phyloP scores from a whole-genome alignment of 768 basidiomycete genomes.

The Russula sp. region DNA sequence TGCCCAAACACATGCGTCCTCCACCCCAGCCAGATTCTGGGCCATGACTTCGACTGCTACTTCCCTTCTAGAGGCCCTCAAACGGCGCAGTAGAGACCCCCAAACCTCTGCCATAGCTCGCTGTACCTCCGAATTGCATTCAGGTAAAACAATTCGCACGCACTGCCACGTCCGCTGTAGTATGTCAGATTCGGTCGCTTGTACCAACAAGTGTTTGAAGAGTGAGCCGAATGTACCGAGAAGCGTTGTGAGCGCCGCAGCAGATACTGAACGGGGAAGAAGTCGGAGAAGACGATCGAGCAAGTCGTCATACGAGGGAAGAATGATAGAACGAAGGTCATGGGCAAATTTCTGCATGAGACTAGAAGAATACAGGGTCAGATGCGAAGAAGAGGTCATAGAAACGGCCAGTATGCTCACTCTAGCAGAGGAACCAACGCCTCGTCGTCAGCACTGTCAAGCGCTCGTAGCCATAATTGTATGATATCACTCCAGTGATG shows the following conservation, averaged over 20 bases:
- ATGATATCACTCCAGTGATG: conserved; percentile 72
- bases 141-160: conserved; percentile 44
- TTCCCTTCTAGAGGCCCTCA: conserved; percentile 54
- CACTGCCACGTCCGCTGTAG: conserved; percentile 54
- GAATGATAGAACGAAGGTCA: conserved; percentile 72
- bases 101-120: conserved; percentile 81
- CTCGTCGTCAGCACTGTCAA: conserved; percentile 61
- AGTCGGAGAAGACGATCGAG: conserved; percentile 49
- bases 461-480: conserved; percentile 51
- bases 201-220: conserved; percentile 68
- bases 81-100: conserved; percentile 67
- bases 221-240: conserved; percentile 60
- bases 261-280: conserved; percentile 51
- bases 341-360: conserved; percentile 71
- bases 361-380: conserved; percentile 34
- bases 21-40: conserved; percentile 40
- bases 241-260: conserved; percentile 52
- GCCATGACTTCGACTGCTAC: conserved; percentile 51
- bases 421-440: conserved; percentile 67
- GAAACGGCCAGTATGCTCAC: conserved; percentile 37
- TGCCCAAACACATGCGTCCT: conserved; percentile 66
- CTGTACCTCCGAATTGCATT: conserved; percentile 64
- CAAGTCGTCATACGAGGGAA: conserved; percentile 51
- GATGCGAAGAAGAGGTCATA: neutral
- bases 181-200: conserved; percentile 45